These are phyloP conservation scores for Acacia confusa DNA, from an alignment of 306 rosid species.

Conservation along the genomic window DNA sequence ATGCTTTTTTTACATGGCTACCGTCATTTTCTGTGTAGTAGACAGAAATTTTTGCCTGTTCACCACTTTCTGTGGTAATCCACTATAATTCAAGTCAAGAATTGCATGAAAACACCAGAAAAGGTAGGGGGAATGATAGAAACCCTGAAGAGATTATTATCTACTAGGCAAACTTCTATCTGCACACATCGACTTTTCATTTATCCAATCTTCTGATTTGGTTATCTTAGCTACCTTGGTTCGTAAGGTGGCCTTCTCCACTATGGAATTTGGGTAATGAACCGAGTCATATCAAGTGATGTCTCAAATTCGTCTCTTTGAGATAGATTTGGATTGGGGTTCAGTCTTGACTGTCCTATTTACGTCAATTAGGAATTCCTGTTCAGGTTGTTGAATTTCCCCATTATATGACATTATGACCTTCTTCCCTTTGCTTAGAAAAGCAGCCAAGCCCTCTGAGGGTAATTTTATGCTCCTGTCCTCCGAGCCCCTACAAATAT, in stretches of 20 bases:
- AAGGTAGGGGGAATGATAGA: background rate
- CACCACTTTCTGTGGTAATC: background rate
- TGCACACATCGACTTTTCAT: background rate
- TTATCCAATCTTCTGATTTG: background rate
- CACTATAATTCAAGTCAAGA: background rate
- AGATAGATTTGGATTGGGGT: background rate
- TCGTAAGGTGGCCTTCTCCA: background rate
- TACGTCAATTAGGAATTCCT: background rate
- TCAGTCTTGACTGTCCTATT: background rate
- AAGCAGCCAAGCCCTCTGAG: background rate
- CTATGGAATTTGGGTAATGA: background rate
- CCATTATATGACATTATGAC: background rate
- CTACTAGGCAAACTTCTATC: background rate
- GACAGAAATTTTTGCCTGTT: background rate
- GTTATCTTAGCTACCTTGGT: background rate
- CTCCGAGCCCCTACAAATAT: background rate
- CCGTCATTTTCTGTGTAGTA: background rate
- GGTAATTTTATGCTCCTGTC: background rate
- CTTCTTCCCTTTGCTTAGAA: background rate
- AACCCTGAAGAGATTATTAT: background rate
- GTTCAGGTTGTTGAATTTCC: background rate
- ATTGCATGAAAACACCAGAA: background rate
- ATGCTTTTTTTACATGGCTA: background rate
- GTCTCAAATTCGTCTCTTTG: background rate
- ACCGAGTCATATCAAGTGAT: background rate